Evolutionary conservation across 495 filamentous ascomycete species (phyloP).

Genomic region (Sphaerosporella brunnea): DNA sequence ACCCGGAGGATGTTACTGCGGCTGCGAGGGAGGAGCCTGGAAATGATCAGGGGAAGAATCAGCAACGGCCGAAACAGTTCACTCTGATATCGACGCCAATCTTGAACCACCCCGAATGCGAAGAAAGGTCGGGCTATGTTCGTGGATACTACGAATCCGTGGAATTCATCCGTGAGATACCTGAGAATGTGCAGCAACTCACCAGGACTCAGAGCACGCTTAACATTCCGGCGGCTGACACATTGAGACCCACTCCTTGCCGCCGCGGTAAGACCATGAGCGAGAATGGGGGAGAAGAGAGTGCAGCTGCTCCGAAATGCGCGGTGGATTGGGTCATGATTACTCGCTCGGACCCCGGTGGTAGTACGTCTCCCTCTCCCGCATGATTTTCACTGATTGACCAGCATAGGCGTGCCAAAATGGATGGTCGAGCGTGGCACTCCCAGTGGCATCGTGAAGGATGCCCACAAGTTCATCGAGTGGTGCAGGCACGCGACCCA

Average conservation of each 20-base stretch:
- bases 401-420: slow-evolving; percentile 41
- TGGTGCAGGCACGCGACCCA: slow-evolving; percentile 34
- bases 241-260: background rate
- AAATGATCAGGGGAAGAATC: slow-evolving; percentile 3
- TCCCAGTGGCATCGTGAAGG: slow-evolving; percentile 60
- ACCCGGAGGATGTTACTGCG: slow-evolving; percentile 9
- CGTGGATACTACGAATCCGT: slow-evolving; percentile 80
- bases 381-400: background rate
- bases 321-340: slow-evolving; percentile 95
- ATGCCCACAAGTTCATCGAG: slow-evolving; percentile 70
- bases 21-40: background rate
- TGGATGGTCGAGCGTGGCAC: slow-evolving; percentile 93
- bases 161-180: slow-evolving; percentile 76
- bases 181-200: slow-evolving; percentile 10
- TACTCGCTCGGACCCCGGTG: slow-evolving; percentile 83
- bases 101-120: slow-evolving; percentile 48
- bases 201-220: background rate
- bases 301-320: slow-evolving; percentile 38
- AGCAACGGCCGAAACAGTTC: slow-evolving; percentile 40
- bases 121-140: slow-evolving; percentile 49
- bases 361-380: slow-evolving; percentile 30
- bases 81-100: slow-evolving; percentile 79
- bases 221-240: slow-evolving; percentile 1
- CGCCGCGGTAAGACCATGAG: slow-evolving; percentile 2
- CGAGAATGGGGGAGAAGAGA: slow-evolving; percentile 10